Base-by-base conservation (phyloP, 768 basidiomycete genomes). In the Dentipellis sp. region DNA sequence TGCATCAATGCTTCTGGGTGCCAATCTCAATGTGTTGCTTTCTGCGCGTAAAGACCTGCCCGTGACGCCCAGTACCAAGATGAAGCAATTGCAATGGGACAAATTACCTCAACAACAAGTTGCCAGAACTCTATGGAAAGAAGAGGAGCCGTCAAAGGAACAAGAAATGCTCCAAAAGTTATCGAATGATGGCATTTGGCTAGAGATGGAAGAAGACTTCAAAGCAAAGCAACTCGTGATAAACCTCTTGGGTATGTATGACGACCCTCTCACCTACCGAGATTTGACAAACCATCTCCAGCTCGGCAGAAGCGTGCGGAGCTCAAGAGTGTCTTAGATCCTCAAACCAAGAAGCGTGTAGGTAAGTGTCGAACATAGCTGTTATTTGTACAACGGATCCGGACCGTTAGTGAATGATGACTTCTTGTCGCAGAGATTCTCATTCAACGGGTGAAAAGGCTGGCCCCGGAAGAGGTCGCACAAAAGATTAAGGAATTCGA, bases 11-110 rank as follows among this genome's bases (percentile, higher is more conserved):
- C 69, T 86, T 8, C 68, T 83, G 1, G 80, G 86, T 16, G 69
- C 76, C 19, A 83, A 81, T 60, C 66, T 87, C 49, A 78, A 75
- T 60, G 75, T 75, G 34, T 69, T 85, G 60, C 67, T 84, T 17
- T 76, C 77, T 50, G 75, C 78, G 47, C 87, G 92, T 50, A 97
- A 97, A 70, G 91, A 92, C 65, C 81, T 97, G 66, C 77, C 83
- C 3, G 78, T 93, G 45, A 86, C 89, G 35, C 90, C 94, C 1
- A 84, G 79, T 58, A 88, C 83, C 37, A 93, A 94, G 77, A 93
- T 97, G 89, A 97, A 97, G 68, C 94, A 97, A 67, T 74, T 99
- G 55, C 94, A 97, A 66, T 99, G 95, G 95, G 94, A 97, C 68
- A 98, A 97, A 65, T 77, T 99, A n/a, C 84, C 90, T 21, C 92